phyloP scores from a whole-genome alignment of 257 asterid genomes.

The Avicennia marina region DNA sequence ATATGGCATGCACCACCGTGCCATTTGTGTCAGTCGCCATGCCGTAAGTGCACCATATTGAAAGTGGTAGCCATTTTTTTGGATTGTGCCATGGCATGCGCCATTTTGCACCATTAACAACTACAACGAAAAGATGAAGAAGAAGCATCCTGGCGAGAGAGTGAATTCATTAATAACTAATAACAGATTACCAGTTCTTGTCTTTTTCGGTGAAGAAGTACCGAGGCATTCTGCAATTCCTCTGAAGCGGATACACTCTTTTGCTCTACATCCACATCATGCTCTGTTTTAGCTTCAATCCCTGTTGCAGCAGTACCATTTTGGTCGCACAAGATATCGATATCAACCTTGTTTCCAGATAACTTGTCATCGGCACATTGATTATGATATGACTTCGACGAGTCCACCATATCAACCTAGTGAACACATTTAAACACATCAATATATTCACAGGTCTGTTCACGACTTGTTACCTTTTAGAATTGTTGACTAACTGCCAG shows the following conservation, averaged over 20 bases:
- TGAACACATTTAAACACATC: slow-evolving; percentile 10
- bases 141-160: neutral
- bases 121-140: neutral
- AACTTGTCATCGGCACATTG: slow-evolving; percentile 20
- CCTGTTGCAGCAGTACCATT: slow-evolving; percentile 12
- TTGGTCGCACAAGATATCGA: slow-evolving; percentile 14
- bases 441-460: neutral
- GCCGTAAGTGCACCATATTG: no score
- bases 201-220: slow-evolving; percentile 35
- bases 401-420: slow-evolving; percentile 29
- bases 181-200: slow-evolving; percentile 42
- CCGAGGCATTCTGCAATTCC: slow-evolving; percentile 34
- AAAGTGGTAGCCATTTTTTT: no score
- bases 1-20: no score
- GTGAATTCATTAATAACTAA: no score
- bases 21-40: no score
- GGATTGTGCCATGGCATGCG: no score
- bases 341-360: slow-evolving; percentile 16
- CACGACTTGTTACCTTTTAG: no score
- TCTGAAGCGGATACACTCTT: slow-evolving; percentile 25
- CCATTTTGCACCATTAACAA: no score
- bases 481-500: no score
- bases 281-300: slow-evolving; percentile 12
- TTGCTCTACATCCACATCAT: no score
- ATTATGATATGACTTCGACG: slow-evolving; percentile 5